phyloP scores from a whole-genome alignment of 495 filamentous ascomycete species.

The Amphirosellinia nigrospora region DNA sequence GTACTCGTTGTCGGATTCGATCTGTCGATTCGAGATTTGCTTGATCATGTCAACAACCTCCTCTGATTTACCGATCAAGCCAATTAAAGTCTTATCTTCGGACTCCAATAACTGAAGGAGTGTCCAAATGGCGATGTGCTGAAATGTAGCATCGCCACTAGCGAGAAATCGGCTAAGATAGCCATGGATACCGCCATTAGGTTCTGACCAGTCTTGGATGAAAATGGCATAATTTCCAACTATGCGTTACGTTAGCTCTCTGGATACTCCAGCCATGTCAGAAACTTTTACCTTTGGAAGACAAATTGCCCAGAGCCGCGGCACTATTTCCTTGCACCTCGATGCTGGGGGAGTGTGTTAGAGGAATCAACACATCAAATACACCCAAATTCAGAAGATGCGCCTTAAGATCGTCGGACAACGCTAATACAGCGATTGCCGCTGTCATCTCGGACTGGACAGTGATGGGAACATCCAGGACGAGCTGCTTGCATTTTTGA shows the following conservation, averaged over 20 bases:
- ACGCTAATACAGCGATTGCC: constrained; percentile 93
- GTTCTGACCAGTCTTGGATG: constrained; percentile 89
- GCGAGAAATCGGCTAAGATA: constrained; percentile 92
- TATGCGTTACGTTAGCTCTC: constrained; percentile 46
- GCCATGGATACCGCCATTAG: constrained; percentile 92
- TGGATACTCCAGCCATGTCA: constrained; percentile 7
- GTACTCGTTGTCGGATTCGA: constrained; percentile 90
- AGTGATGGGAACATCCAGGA: constrained; percentile 88
- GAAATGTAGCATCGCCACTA: constrained; percentile 95
- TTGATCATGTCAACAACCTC: constrained; percentile 91
- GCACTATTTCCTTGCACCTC: constrained; percentile 99
- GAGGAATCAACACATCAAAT: constrained; percentile 93
- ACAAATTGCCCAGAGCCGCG: constrained; percentile 92
- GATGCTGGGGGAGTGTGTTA: constrained; percentile 93
- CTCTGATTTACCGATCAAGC: constrained; percentile 82
- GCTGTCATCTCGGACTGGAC: constrained; percentile 99
- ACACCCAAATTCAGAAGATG: constrained; percentile 92
- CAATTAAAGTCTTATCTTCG: constrained; percentile 83
- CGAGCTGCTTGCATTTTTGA: constrained; percentile 97
- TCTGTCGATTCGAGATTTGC: constrained; percentile 83
- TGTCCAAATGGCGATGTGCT: constrained; percentile 99
- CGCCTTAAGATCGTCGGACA: constrained; percentile 94
- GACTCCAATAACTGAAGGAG: constrained; percentile 94
- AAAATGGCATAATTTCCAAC: constrained; percentile 97
- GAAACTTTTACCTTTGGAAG: constrained; percentile 81